These are phyloP conservation scores for Chaetomium strumarium DNA, from an alignment of 2,329 filamentous ascomycete genomes.

Conservation along the genomic window DNA sequence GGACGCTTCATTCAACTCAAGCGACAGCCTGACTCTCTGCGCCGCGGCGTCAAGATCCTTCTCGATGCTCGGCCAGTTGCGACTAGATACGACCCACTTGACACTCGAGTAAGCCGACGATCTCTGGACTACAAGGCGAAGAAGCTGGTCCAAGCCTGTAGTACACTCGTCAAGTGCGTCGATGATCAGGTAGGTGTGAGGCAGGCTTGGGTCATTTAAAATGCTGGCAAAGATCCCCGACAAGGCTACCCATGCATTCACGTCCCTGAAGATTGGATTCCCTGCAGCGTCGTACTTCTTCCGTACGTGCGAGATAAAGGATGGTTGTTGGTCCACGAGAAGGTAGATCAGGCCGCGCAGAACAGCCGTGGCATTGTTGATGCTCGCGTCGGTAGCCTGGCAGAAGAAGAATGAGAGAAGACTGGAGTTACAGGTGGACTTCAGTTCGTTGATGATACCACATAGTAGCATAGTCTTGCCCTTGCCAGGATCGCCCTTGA, in stretches of 20 bases:
- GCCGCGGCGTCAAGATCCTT: slow-evolving; percentile 20
- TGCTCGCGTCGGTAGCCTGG: slow-evolving; percentile 17
- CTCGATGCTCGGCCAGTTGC: slow-evolving; percentile 35
- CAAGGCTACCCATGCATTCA: slow-evolving; percentile 35
- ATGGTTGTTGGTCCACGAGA: slow-evolving; percentile 27
- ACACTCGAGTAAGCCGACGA: slow-evolving; percentile 24
- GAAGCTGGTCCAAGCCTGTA: slow-evolving; percentile 27
- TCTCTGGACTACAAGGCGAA: slow-evolving; percentile 30
- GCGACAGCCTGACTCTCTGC: slow-evolving; percentile 27
- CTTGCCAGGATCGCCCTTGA: slow-evolving; percentile 31
- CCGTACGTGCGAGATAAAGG: slow-evolving; percentile 33
- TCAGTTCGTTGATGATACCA: slow-evolving; percentile 34
- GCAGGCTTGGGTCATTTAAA: slow-evolving; percentile 31
- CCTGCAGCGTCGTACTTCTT: neutral
- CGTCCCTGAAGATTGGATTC: slow-evolving; percentile 29
- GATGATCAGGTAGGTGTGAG: slow-evolving; percentile 34
- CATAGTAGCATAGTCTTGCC: slow-evolving; percentile 41
- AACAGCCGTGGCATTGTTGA: slow-evolving; percentile 29
- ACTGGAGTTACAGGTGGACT: neutral
- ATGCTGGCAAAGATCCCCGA: slow-evolving; percentile 36
- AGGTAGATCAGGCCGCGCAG: slow-evolving; percentile 30
- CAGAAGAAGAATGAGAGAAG: slow-evolving; percentile 28
- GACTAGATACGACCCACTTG: slow-evolving; percentile 42
- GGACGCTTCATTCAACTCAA: slow-evolving; percentile 34
- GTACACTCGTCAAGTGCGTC: slow-evolving; percentile 45